Conservation (phyloP, 2,329 filamentous ascomycete genomes). For the Aspergillus sp. region DNA sequence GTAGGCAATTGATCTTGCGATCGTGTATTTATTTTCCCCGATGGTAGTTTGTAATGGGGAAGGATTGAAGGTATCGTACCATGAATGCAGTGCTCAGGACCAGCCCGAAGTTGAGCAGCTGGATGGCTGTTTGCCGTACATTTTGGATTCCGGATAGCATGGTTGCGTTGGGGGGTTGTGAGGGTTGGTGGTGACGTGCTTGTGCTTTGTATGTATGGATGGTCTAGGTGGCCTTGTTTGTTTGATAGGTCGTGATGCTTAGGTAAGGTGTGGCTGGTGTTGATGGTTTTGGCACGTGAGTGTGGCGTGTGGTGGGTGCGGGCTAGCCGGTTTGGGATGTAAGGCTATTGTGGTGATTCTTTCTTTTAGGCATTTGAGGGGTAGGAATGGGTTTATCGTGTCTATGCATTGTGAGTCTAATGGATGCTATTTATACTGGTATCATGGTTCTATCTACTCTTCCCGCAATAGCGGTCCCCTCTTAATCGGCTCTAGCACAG, state of each 20-base stretch:
- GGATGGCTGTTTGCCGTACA: slow-evolving; percentile 76
- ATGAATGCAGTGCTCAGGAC: slow-evolving; percentile 91
- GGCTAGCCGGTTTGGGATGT: too few relatives aligned
- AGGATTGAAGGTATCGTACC: slow-evolving; percentile 41
- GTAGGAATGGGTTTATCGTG: background rate
- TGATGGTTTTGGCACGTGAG: background rate
- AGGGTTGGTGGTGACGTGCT: background rate
- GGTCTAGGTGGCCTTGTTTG: background rate
- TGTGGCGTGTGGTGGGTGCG: too few relatives aligned
- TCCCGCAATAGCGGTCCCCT: background rate
- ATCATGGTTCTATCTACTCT: background rate
- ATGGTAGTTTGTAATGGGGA: too few relatives aligned
- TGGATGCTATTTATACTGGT: background rate
- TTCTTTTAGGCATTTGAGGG: background rate
- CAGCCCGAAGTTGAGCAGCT: slow-evolving; percentile 87
- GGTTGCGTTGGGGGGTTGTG: slow-evolving; percentile 17
- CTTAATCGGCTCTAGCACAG: background rate
- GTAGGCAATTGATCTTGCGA: background rate
- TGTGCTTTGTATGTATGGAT: background rate
- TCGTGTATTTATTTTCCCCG: background rate
- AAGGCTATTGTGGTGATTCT: background rate
- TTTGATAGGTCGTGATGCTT: background rate
- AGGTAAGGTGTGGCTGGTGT: background rate
- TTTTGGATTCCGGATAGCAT: slow-evolving; percentile 69
- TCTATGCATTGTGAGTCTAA: background rate